A percentile compares a stretch with the other conserved stretches of the same genome.
These are phyloP conservation scores for Candida broadrunensis DNA, from an alignment of 805 yeast genomes.

Conservation along the genomic window DNA sequence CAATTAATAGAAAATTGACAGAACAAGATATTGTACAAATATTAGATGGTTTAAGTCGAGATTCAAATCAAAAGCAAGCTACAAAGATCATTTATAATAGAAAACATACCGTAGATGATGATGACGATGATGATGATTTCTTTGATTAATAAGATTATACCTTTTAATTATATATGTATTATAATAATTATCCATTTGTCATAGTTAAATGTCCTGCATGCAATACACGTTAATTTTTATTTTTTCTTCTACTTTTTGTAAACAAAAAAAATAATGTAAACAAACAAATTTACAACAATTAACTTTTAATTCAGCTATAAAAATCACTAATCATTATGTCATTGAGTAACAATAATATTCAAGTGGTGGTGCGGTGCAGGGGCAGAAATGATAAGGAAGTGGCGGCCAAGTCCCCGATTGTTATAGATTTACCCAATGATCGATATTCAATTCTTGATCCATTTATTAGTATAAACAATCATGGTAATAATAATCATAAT, in stretches of 20 bases:
- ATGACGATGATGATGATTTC: constrained; percentile 27
- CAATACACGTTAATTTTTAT: background rate
- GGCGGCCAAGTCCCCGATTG: constrained; percentile 42
- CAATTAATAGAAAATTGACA: constrained; percentile 64
- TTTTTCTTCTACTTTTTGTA: constrained; percentile 2
- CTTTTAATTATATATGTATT: no score
- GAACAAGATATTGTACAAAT: constrained; percentile 83
- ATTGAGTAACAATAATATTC: no score
- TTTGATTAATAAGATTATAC: constrained; percentile 11
- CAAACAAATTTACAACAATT: no score
- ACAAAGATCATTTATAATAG: constrained; percentile 64
- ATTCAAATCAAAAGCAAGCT: constrained; percentile 53
- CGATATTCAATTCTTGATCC: constrained; percentile 22
- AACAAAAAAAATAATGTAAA: no score
- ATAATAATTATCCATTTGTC: no score
- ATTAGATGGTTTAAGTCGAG: constrained; percentile 76
- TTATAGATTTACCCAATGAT: constrained; percentile 46
- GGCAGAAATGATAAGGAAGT: constrained; percentile 46
- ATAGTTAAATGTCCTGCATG: no score
- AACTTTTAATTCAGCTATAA: no score
- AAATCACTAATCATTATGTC: no score
- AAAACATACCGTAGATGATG: constrained; percentile 36
- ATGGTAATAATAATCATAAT: background rate
- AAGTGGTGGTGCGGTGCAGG: constrained; percentile 55
- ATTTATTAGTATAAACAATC: constrained; percentile 7